Evolutionary conservation across 352 stramenopile genomes (phyloP).

Genomic region (Phytophthora nicotianae): DNA sequence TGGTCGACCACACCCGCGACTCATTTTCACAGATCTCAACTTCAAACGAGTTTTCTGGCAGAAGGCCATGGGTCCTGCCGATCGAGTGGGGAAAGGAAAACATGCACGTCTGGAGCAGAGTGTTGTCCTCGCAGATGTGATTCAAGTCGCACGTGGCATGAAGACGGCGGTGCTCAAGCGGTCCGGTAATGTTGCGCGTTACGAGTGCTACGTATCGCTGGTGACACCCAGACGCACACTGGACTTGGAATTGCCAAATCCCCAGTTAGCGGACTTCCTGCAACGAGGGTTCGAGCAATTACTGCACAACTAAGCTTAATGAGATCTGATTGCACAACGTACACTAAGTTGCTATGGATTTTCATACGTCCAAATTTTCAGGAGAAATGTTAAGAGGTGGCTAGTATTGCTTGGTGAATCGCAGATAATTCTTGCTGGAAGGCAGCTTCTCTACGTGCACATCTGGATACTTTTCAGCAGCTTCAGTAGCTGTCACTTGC

Average conservation of each 20-base stretch:
- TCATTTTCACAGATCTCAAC: conserved; percentile 75
- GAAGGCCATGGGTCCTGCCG: conserved; percentile 45
- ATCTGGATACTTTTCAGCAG: conserved; percentile 68
- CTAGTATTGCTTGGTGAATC: conserved; percentile 62
- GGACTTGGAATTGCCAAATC: conserved; percentile 65
- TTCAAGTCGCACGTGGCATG: conserved; percentile 78
- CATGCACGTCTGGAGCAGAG: conserved; percentile 74
- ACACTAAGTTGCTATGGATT: too few relatives aligned
- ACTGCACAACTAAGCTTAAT: conserved; percentile 39
- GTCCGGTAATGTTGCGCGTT: conserved; percentile 65
- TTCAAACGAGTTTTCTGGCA: conserved; percentile 86
- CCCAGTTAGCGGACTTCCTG: conserved; percentile 63
- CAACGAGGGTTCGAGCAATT: conserved; percentile 63
- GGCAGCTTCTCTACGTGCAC: conserved; percentile 66
- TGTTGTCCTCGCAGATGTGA: conserved; percentile 64
- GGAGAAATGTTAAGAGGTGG: too few relatives aligned
- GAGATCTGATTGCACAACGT: background rate
- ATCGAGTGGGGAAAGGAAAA: conserved; percentile 63
- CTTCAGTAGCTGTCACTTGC: conserved; percentile 59
- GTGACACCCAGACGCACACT: conserved; percentile 71
- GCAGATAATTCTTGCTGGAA: conserved; percentile 77
- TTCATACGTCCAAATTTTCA: too few relatives aligned
- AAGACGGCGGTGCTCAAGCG: conserved; percentile 83
- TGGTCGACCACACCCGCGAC: conserved; percentile 63
- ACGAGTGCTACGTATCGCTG: conserved; percentile 79